Evolutionary conservation across 345 rosid species (phyloP).

Genomic region (Capsella bursapastoris): DNA sequence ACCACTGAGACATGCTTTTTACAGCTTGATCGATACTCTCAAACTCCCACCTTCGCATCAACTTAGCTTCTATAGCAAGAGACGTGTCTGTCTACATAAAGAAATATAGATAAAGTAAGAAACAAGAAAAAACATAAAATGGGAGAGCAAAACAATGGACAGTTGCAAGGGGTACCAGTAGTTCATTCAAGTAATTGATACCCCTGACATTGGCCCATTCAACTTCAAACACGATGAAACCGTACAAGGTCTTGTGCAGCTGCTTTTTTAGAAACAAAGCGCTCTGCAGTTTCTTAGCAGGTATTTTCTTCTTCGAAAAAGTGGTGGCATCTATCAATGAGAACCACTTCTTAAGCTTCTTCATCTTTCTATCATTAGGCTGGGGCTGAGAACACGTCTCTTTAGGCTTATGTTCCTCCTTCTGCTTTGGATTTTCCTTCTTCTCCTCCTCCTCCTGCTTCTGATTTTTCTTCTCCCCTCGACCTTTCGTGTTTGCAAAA

Average conservation of each 20-base stretch:
- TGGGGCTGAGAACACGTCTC: constrained; percentile 47
- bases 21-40: constrained; percentile 86
- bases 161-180: constrained; percentile 66
- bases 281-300: constrained; percentile 72
- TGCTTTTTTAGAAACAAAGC: constrained; percentile 64
- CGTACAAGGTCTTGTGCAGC: constrained; percentile 78
- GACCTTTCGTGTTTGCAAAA: constrained; percentile 86
- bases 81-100: constrained; percentile 86
- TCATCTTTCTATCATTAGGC: constrained; percentile 41
- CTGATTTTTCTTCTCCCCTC: constrained; percentile 47
- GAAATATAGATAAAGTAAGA: constrained; percentile 40
- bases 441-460: constrained; percentile 54
- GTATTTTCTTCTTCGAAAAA: constrained; percentile 62
- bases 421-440: constrained; percentile 47
- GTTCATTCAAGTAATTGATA: constrained; percentile 87
- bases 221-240: constrained; percentile 94
- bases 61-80: constrained; percentile 84
- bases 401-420: constrained; percentile 48
- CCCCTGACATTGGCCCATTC: constrained; percentile 85
- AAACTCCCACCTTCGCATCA: constrained; percentile 98
- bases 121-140: constrained; percentile 23
- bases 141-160: constrained; percentile 4
- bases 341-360: constrained; percentile 70
- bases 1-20: constrained; percentile 69
- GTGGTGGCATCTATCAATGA: constrained; percentile 65